These are phyloP conservation scores for Pilobolus umbonatus DNA, from an alignment of 192 early-diverging fungal species.

Conservation along the genomic window DNA sequence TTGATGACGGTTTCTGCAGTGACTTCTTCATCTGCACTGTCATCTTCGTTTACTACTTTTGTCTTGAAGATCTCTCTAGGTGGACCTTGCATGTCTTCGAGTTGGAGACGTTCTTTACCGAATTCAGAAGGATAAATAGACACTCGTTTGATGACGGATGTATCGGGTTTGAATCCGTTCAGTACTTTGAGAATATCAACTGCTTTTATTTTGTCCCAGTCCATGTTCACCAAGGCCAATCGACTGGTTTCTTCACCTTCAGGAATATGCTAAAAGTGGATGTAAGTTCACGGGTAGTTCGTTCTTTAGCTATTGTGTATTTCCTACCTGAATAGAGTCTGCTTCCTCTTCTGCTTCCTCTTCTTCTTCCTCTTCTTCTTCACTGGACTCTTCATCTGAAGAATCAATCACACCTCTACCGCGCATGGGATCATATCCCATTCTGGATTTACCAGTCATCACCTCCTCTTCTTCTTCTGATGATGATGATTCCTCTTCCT, in stretches of 20 bases:
- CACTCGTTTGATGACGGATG: conserved; percentile 67
- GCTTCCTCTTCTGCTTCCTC: conserved; percentile 44
- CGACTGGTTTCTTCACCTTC: conserved; percentile 61
- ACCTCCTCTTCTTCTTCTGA: conserved; percentile 18
- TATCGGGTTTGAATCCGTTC: conserved; percentile 73
- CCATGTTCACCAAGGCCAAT: conserved; percentile 88
- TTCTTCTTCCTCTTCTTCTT: conserved; percentile 37
- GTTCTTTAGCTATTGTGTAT: neutral
- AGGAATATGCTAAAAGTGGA: conserved; percentile 40
- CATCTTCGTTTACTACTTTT: conserved; percentile 17
- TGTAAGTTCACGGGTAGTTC: no score
- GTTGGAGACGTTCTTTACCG: conserved; percentile 70
- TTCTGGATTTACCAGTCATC: neutral
- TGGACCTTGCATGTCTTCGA: conserved; percentile 72
- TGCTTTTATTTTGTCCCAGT: conserved; percentile 93
- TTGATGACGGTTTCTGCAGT: conserved; percentile 41
- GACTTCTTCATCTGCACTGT: conserved; percentile 39
- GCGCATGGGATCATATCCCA: conserved; percentile 65
- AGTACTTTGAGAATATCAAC: conserved; percentile 83
- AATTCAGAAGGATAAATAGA: conserved; percentile 87
- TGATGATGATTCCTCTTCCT: conserved; percentile 34
- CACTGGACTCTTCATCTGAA: conserved; percentile 52
- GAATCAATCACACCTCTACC: conserved; percentile 69
- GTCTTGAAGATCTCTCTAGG: conserved; percentile 67
- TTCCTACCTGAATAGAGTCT: conserved; percentile 22